Base-by-base conservation (phyloP, 176 grass and related monocot genomes). In the Tuctoria greenei region DNA sequence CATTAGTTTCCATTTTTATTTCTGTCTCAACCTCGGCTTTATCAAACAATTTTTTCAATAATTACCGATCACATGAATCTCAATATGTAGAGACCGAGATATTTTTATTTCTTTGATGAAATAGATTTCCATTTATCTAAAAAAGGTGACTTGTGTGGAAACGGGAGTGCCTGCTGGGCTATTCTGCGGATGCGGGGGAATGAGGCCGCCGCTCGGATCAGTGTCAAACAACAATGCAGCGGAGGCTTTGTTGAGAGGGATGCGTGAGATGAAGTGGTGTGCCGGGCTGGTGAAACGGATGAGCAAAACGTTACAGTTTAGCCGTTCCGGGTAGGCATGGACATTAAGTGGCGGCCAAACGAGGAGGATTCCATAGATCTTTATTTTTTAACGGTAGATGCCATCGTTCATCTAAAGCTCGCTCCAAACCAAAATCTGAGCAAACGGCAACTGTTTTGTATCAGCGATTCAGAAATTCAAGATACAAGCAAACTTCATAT, bases 241-340 rank as follows among this genome's bases (percentile, higher is more conserved):
- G 55, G 64, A 83, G 69, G 69, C 54, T 88, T 27, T 6, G 15
- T 14, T 27, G 86, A 83, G 69, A 83, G 43, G 42, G 64, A 74
- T 31, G 86, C 68, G 74, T 39, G 69, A 52, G 75, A 69, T 31
- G 36, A 74, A 21, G 61, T 67, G 61, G 47, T 72, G 59, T 40
- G 21, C 18, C 20, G 38, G 37, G 10, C 39, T 8, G 43, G 0
- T 7, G 1, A 27, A 67, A 83, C 25, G 64, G 81, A 83, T 70
- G 51, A 69, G 81, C 71, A 47, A 13, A 18, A 36, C 41, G 17
- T 67, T 57, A 61, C 69, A 41, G 15, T 34, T 17, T 55, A 54
- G 64, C 61, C 63, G 63, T 10, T 25, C 57, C 7, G 36, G 62
- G 39, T 38, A 79, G 47, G 35, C 64, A 20, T 46, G 36, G 8